Conservation (phyloP, 2,329 filamentous ascomycete species). For the Verticillium zaregamsianum region DNA sequence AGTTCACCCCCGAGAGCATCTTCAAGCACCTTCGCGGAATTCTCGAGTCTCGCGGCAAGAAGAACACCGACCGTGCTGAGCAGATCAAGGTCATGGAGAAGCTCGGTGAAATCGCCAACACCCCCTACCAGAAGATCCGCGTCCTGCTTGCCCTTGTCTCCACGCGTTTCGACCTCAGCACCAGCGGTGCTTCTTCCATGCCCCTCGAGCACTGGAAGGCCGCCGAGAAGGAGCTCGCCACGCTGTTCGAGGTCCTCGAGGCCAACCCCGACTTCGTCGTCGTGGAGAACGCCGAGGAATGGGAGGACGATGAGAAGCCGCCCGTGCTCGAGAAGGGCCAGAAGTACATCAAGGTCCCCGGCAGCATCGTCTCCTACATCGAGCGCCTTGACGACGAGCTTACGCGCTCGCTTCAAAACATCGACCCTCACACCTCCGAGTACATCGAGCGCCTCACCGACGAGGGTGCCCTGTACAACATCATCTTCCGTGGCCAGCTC, state of each 20-base stretch:
- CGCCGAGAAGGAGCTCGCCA: slow-evolving; percentile 80
- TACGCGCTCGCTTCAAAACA: slow-evolving; percentile 91
- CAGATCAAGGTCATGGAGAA: slow-evolving; percentile 99
- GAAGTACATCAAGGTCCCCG: slow-evolving; percentile 84
- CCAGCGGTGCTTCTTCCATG: slow-evolving; percentile 77
- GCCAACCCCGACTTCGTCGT: slow-evolving; percentile 77
- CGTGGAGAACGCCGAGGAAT: slow-evolving; percentile 89
- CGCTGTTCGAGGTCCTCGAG: slow-evolving; percentile 75
- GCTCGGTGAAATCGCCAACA: slow-evolving; percentile 80
- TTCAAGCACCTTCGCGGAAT: slow-evolving; percentile 94
- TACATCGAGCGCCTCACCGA: slow-evolving; percentile 95
- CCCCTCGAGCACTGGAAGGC: slow-evolving; percentile 95
- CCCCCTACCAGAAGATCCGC: slow-evolving; percentile 90
- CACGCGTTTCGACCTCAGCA: slow-evolving; percentile 88
- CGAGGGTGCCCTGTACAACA: slow-evolving; percentile 85
- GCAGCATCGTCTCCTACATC: slow-evolving; percentile 89
- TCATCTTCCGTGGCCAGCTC: slow-evolving; percentile 80
- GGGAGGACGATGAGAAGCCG: slow-evolving; percentile 97
- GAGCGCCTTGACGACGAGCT: slow-evolving; percentile 97
- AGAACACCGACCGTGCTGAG: slow-evolving; percentile 93
- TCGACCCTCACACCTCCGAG: slow-evolving; percentile 97
- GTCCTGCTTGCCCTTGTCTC: slow-evolving; percentile 89
- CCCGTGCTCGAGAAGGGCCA: slow-evolving; percentile 70
- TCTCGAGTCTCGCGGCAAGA: slow-evolving; percentile 94
- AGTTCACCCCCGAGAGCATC: slow-evolving; percentile 96